Conservation (phyloP, 2,329 filamentous ascomycete genomes). For the Beauveria australis region DNA sequence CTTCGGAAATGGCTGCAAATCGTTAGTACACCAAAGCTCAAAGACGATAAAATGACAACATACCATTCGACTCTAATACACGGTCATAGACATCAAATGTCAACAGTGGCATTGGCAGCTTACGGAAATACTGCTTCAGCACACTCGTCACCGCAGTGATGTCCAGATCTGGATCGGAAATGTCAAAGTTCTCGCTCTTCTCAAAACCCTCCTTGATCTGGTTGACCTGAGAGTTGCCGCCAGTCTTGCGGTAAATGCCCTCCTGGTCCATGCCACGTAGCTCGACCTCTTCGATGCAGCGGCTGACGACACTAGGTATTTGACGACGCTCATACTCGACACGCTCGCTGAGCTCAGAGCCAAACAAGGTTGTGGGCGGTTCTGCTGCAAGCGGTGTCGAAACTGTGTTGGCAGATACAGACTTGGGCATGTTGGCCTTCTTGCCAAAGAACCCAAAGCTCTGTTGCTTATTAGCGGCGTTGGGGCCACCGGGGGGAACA, state of each 20-base stretch:
- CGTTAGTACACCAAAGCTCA: conserved; percentile 14
- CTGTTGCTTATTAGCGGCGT: conserved; percentile 30
- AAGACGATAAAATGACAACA: conserved; percentile 24
- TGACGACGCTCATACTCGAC: conserved; percentile 82
- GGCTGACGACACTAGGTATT: conserved; percentile 82
- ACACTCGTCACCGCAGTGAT: conserved; percentile 95
- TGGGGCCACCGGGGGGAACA: conserved; percentile 14
- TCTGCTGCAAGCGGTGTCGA: conserved; percentile 38
- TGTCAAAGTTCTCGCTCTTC: conserved; percentile 75
- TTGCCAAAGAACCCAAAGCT: conserved; percentile 67
- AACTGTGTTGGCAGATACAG: conserved; percentile 35
- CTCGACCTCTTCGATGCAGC: conserved; percentile 96
- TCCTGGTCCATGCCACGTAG: conserved; percentile 93
- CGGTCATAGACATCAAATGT: conserved; percentile 90
- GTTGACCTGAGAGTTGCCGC: conserved; percentile 85
- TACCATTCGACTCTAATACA: conserved; percentile 72
- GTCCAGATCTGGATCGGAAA: conserved; percentile 86
- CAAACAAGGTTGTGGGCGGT: conserved; percentile 62
- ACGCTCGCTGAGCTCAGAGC: conserved; percentile 78
- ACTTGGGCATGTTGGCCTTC: conserved; percentile 44
- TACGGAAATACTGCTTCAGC: conserved; percentile 95
- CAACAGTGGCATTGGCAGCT: conserved; percentile 79
- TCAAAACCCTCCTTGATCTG: conserved; percentile 88
- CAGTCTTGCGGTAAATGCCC: conserved; percentile 96
- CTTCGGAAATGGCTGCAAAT: conserved; percentile 51